Evolutionary conservation across 1,284 basidiomycete genomes (phyloP).

Genomic region (Omphalotus olearius): DNA sequence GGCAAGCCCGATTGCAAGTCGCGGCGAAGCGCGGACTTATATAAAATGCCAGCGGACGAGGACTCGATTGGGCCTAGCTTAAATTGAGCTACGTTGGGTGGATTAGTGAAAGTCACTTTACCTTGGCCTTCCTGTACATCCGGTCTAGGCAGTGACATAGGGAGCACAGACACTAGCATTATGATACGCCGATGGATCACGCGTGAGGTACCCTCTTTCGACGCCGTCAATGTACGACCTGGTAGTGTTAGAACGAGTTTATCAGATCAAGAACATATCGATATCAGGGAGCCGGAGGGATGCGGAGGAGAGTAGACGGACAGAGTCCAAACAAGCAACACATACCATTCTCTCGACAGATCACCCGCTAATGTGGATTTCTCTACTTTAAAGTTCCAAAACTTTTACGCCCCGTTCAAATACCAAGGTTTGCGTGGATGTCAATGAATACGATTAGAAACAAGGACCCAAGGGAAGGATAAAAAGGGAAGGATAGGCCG

Average conservation of each 20-base stretch:
- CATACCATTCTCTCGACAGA: constrained; percentile 55
- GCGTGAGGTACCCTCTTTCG: constrained; percentile 53
- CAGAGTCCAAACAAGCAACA: background rate
- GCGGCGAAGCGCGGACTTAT: no score
- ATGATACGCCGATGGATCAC: constrained; percentile 52
- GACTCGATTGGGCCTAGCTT: no score
- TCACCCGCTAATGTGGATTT: constrained; percentile 44
- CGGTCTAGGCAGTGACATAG: constrained; percentile 26
- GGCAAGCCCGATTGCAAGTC: no score
- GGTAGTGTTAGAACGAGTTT: background rate
- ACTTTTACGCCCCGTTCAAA: no score
- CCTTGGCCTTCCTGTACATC: background rate
- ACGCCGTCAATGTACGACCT: constrained; percentile 75
- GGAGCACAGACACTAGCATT: constrained; percentile 59
- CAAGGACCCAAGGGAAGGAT: background rate
- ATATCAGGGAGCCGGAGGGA: no score
- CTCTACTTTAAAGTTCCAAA: constrained; percentile 78
- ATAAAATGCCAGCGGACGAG: no score
- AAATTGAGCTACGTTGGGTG: no score
- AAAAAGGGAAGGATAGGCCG: background rate
- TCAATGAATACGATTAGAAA: background rate
- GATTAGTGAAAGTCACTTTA: background rate
- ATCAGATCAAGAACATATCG: background rate
- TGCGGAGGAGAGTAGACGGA: no score
- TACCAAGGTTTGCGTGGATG: background rate